Conservation (phyloP, 2,329 filamentous ascomycete genomes). For the Ceratocystis diversiconidia region DNA sequence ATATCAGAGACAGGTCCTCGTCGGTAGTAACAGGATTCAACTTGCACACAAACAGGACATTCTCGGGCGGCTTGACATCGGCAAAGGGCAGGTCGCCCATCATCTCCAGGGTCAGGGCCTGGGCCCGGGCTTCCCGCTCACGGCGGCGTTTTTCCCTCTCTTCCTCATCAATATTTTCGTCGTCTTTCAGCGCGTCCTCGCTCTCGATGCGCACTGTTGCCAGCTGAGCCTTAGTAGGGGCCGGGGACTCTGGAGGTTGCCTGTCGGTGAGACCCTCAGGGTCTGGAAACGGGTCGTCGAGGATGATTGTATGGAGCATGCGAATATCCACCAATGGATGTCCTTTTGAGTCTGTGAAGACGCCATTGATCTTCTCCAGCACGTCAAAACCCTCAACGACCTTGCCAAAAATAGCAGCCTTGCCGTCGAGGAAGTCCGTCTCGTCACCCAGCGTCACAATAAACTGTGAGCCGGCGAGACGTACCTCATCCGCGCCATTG, state of each 20-base stretch:
- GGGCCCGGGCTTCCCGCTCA: conserved; percentile 81
- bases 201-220: conserved; percentile 85
- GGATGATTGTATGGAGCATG: conserved; percentile 78
- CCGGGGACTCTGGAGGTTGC: conserved; percentile 65
- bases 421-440: conserved; percentile 80
- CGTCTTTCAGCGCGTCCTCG: conserved; percentile 65
- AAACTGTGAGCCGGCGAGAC: conserved; percentile 82
- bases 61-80: conserved; percentile 93
- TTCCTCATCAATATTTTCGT: conserved; percentile 59
- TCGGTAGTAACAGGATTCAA: conserved; percentile 92
- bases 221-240: conserved; percentile 71
- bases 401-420: conserved; percentile 87
- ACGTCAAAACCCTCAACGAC: conserved; percentile 93
- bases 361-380: conserved; percentile 80
- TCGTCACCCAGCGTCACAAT: conserved; percentile 82
- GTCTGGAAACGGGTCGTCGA: conserved; percentile 87
- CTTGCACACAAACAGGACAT: conserved; percentile 96
- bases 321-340: conserved; percentile 87
- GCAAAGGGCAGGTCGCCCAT: conserved; percentile 95
- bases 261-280: conserved; percentile 48
- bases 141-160: conserved; percentile 65
- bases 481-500: conserved; percentile 60
- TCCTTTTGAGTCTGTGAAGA: conserved; percentile 75
- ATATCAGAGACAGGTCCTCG: conserved; percentile 87
- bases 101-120: conserved; percentile 91